Evolutionary conservation across 768 basidiomycete genomes (phyloP).

Genomic region (Clitopilus passeckerianus): DNA sequence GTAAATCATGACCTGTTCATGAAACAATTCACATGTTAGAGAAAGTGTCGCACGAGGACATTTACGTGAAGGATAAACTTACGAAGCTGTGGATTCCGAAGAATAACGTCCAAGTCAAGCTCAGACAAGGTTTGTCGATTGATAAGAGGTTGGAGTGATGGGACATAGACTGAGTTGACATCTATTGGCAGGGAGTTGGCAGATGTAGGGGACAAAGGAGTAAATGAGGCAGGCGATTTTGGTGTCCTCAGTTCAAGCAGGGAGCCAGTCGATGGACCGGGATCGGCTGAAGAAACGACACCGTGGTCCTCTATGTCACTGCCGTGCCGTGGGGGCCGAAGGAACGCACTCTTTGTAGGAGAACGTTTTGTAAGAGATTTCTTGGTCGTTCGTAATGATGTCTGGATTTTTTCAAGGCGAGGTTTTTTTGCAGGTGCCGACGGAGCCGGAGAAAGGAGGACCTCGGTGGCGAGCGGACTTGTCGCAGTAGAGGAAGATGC

Average conservation of each 20-base stretch:
- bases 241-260: slow-evolving; percentile 25
- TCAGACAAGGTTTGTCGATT: slow-evolving; percentile 81
- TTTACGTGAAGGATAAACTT: slow-evolving; percentile 30
- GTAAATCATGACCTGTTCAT: slow-evolving; percentile 73
- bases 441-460: slow-evolving; percentile 13
- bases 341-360: slow-evolving; percentile 7
- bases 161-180: slow-evolving; percentile 51
- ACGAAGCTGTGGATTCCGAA: slow-evolving; percentile 90
- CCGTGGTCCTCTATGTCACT: slow-evolving; percentile 44
- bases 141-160: slow-evolving; percentile 69
- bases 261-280: slow-evolving; percentile 41
- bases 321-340: slow-evolving; percentile 25
- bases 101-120: slow-evolving; percentile 79
- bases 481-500: slow-evolving; percentile 24
- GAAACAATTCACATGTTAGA: slow-evolving; percentile 1
- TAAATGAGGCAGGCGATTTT: slow-evolving; percentile 15
- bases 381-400: slow-evolving; percentile 15
- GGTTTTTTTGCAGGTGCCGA: slow-evolving; percentile 31
- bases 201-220: slow-evolving; percentile 20
- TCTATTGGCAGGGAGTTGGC: slow-evolving; percentile 34
- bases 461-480: slow-evolving; percentile 23
- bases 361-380: slow-evolving; percentile 16
- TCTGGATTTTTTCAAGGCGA: slow-evolving; percentile 29
- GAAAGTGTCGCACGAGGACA: slow-evolving; percentile 5
- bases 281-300: slow-evolving; percentile 33